Evolutionary conservation across 2,329 filamentous ascomycete species (phyloP).

Genomic region (Venturia nashicola): DNA sequence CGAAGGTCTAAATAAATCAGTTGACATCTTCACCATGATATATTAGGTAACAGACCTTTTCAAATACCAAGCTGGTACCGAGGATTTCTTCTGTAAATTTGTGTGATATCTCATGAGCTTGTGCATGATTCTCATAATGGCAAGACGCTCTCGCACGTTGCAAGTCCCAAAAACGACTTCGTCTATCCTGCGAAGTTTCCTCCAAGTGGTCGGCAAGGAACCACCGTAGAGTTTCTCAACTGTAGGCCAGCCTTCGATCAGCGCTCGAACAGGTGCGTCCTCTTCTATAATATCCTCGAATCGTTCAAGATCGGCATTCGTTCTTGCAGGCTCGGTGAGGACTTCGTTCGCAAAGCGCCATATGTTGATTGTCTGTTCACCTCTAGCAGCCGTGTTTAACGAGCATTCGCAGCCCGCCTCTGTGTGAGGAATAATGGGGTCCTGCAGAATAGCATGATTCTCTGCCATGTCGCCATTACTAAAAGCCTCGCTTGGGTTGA

Average conservation of each 20-base stretch:
- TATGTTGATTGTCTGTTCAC: constrained; percentile 2
- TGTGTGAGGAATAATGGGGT: constrained; percentile 1
- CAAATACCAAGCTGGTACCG: constrained; percentile 10
- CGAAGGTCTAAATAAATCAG: constrained; percentile 7
- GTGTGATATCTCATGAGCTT: constrained; percentile 6
- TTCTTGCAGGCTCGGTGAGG: not conserved
- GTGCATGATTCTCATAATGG: constrained; percentile 7
- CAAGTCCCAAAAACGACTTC: constrained; percentile 6
- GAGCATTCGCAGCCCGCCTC: constrained; percentile 2
- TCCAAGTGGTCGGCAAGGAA: constrained; percentile 2
- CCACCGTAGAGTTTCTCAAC: constrained; percentile 4
- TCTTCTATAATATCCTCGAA: constrained; percentile 7
- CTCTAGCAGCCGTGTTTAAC: not conserved
- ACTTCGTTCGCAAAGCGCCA: constrained; percentile 7
- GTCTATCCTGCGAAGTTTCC: constrained; percentile 6
- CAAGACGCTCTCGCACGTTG: constrained; percentile 4
- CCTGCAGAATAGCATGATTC: not conserved
- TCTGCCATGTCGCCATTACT: not conserved
- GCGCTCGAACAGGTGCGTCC: constrained; percentile 8
- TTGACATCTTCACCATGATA: not conserved
- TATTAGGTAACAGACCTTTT: not conserved
- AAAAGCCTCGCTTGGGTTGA: not conserved
- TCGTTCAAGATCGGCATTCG: not conserved
- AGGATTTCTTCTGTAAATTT: not conserved
- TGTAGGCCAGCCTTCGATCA: constrained; percentile 6